Evolutionary conservation across 768 basidiomycete genomes (phyloP).

Genomic region (Suillus ampliporus): DNA sequence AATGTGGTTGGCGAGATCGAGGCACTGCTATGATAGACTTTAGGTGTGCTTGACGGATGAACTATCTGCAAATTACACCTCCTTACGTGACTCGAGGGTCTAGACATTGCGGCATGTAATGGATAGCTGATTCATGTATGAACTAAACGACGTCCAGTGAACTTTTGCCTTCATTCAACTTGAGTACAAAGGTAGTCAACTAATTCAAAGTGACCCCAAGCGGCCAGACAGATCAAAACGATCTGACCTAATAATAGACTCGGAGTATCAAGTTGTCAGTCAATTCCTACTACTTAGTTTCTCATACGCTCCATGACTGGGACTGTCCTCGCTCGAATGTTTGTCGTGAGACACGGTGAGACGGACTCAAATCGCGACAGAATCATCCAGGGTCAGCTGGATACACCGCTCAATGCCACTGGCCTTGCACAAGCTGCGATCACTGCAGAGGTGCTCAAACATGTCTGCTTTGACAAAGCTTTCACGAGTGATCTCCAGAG

Average conservation of each 20-base stretch:
- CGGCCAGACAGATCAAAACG: not conserved
- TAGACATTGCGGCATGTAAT: not conserved
- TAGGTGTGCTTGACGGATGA: not conserved
- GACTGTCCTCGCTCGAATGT: slow-evolving; percentile 51
- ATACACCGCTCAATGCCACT: slow-evolving; percentile 66
- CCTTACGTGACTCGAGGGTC: not conserved
- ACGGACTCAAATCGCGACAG: slow-evolving; percentile 67
- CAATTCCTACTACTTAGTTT: not conserved
- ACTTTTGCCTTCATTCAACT: not conserved
- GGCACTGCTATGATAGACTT: slow-evolving; percentile 41
- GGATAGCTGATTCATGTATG: not conserved
- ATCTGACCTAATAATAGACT: not conserved
- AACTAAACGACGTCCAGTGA: not conserved
- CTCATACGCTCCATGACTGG: not conserved
- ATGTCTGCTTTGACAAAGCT: slow-evolving; percentile 60
- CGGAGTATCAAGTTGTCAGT: not conserved
- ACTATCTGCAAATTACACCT: not conserved
- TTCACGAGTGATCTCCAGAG: slow-evolving; percentile 76
- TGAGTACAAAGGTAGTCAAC: not conserved
- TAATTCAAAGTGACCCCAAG: not conserved
- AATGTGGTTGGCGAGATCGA: slow-evolving; percentile 56
- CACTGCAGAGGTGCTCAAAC: slow-evolving; percentile 58
- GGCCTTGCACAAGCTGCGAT: slow-evolving; percentile 65
- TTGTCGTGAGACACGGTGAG: slow-evolving; percentile 80
- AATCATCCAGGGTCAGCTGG: slow-evolving; percentile 78